Evolutionary conservation across 1,284 basidiomycete species (phyloP), one percentile per base, ranked within the genome.

Genomic region (Caloboletus inedulis): DNA sequence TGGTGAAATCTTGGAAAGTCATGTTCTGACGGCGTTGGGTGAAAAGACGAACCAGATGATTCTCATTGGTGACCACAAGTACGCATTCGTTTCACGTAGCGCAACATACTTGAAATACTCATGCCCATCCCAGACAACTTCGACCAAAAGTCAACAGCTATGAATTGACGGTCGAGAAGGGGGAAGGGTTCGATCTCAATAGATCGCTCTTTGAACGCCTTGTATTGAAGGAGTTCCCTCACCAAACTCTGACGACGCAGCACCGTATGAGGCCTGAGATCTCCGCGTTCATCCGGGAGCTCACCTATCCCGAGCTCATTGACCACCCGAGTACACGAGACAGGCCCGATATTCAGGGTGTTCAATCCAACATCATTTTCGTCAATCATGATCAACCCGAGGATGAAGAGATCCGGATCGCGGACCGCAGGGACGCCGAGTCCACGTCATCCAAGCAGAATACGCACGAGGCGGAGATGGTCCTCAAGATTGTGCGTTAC

Each of bases 211-310:
- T 87, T 58, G 84, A 87, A 57, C 79, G 85, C 4, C 75, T 86
- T 5, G 80, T 86, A n/a, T 60, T 80, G 7, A 77, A 77, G 56
- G 76, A 74, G 0, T 87, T 81, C 56, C 84, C 85, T 3, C 85
- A 87, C 58, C 58, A 70, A 49, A 81, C 75, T 0, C 71, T 87
- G n/a, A 61, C 62, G 3, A 63, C 74, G 41, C 85, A 87, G 54
- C 85, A 87, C 59, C 77, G 85, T 7, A 87, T 87, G 84, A 72
- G 84, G 1, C 85, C 84, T 0, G 84, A 87, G 58, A 86, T 87
- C 12, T 83, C 84, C 6, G 57, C 72, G 0, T 71, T 85, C 31
- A 72, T 87, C 31, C 76, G 84, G 18, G 59, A 70, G 10, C 70
- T 87, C 21, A 86, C 85, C 0, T 87, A 87, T 58, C 82, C 81